phyloP scores from a whole-genome alignment of 345 rosid genomes.

The Clarkia xantiana region DNA sequence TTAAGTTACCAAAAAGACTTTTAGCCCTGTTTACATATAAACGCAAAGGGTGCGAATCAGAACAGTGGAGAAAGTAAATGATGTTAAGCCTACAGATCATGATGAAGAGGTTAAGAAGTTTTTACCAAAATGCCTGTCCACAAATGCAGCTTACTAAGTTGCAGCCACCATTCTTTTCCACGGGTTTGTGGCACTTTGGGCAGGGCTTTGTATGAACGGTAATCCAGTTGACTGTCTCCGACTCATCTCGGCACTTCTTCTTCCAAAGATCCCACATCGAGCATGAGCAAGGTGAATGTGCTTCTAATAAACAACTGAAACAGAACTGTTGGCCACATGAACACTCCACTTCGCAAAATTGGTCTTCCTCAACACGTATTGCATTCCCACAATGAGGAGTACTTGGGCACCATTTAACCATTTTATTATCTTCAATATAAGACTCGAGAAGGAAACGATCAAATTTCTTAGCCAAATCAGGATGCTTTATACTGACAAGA shows the following conservation, averaged over 20 bases:
- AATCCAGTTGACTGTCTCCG: conserved; percentile 75
- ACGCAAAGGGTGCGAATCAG: no score
- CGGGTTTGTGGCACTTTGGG: conserved; percentile 70
- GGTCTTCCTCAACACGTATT: conserved; percentile 66
- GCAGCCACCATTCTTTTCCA: conserved; percentile 82
- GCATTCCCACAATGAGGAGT: conserved; percentile 90
- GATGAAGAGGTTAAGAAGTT: conserved; percentile 4
- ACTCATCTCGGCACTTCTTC: conserved; percentile 67
- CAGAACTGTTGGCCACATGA: conserved; percentile 82
- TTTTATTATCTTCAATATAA: conserved; percentile 85
- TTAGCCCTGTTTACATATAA: no score
- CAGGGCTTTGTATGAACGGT: conserved; percentile 65
- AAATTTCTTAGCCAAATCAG: conserved; percentile 69
- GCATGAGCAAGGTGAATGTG: conserved; percentile 95
- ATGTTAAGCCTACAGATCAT: background rate
- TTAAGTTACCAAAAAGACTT: no score
- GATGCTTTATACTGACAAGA: conserved; percentile 58
- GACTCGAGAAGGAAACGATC: conserved; percentile 89
- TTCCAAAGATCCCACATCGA: conserved; percentile 92
- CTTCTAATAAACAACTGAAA: conserved; percentile 62
- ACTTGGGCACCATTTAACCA: conserved; percentile 99
- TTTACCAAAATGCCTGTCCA: conserved; percentile 75
- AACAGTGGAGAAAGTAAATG: background rate
- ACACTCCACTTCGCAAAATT: conserved; percentile 77
- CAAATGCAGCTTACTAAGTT: conserved; percentile 73